A percentile compares a stretch with the other conserved stretches of the same genome.
phyloP scores from a whole-genome alignment of 352 stramenopile genomes.

The Globisporangium mamillatum region DNA sequence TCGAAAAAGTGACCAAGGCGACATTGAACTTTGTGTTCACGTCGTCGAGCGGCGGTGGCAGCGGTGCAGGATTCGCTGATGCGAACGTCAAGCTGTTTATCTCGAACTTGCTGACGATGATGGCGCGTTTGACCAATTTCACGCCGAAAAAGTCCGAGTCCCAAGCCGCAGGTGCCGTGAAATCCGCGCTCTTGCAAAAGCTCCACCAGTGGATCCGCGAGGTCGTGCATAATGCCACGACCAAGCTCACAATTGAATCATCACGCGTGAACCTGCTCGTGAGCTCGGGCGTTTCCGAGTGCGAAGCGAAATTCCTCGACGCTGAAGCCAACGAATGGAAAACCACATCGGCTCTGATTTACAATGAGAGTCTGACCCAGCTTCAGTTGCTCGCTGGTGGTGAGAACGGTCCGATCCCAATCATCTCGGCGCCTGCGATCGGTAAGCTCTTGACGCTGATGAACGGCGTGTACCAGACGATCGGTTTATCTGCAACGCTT shows the following conservation, averaged over 20 bases:
- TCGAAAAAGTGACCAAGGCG: conserved; percentile 55
- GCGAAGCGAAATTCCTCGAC: conserved; percentile 13
- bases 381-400: conserved; percentile 23
- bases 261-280: conserved; percentile 33
- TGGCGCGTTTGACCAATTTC: conserved; percentile 30
- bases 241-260: conserved; percentile 33
- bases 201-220: conserved; percentile 42
- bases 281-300: conserved; percentile 16
- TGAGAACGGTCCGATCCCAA: neutral
- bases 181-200: conserved; percentile 27
- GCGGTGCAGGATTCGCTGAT: conserved; percentile 25
- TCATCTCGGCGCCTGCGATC: conserved; percentile 15
- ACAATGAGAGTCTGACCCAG: conserved; percentile 30
- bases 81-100: conserved; percentile 36
- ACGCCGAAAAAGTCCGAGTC: conserved; percentile 18
- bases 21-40: conserved; percentile 41
- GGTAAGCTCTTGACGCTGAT: conserved; percentile 38
- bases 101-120: conserved; percentile 46
- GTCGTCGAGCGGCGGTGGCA: conserved; percentile 11
- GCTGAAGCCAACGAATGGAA: conserved; percentile 27
- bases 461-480: conserved; percentile 36
- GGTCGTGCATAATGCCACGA: conserved; percentile 25
- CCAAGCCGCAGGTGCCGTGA: conserved; percentile 24
- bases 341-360: conserved; percentile 31
- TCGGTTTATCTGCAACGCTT: conserved; percentile 27